Evolutionary conservation across 2,329 filamentous ascomycete species (phyloP).

Genomic region (Colletotrichum godetiae): DNA sequence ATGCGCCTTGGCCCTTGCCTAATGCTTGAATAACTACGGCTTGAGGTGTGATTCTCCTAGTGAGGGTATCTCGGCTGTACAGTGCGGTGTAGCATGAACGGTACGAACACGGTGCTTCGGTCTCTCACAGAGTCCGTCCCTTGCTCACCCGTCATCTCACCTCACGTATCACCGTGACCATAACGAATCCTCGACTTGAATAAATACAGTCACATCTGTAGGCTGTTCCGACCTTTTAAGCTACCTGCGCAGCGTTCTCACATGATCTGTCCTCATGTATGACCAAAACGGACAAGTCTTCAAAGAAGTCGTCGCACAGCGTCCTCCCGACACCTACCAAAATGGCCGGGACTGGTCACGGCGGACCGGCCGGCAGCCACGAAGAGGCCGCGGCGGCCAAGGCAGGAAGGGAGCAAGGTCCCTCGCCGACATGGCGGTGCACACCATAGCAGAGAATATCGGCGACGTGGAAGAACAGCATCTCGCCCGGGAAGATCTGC

Average conservation of each 20-base stretch:
- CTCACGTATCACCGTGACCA: neutral
- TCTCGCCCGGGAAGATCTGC: constrained; percentile 46
- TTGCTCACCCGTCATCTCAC: neutral
- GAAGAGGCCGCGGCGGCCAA: constrained; percentile 38
- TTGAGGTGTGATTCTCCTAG: too few relatives aligned
- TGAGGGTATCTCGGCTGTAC: neutral
- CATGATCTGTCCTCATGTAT: constrained; percentile 41
- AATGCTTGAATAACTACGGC: too few relatives aligned
- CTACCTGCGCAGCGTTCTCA: neutral
- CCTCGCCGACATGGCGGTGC: constrained; percentile 52
- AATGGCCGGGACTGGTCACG: constrained; percentile 49
- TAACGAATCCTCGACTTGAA: neutral
- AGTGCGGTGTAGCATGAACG: neutral
- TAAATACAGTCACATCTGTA: neutral
- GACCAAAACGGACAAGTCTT: constrained; percentile 50
- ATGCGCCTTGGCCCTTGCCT: too few relatives aligned
- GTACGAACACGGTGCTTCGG: neutral
- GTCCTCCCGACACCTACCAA: constrained; percentile 38
- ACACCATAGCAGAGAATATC: constrained; percentile 51
- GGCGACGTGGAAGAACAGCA: constrained; percentile 47
- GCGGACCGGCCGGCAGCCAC: constrained; percentile 41
- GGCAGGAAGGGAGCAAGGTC: constrained; percentile 48
- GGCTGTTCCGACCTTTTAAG: neutral
- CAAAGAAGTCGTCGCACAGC: constrained; percentile 49
- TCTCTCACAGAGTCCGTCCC: neutral